Percentiles rank a stretch among this genome's conserved stretches.
Conservation (phyloP, 306 rosid genomes). For the Coriaria nepalensis region DNA sequence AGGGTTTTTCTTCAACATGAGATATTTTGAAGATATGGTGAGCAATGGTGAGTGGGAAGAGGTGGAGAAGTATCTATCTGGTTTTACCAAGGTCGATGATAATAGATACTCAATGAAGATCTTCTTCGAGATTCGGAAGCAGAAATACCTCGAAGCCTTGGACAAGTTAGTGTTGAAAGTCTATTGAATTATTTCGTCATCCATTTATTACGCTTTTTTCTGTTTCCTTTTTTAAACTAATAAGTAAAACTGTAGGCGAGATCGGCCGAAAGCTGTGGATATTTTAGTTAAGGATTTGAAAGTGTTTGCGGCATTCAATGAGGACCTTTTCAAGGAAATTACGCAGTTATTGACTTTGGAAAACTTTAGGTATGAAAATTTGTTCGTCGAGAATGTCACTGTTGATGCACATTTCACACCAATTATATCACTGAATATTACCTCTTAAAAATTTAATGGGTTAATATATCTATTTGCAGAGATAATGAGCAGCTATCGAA, state of each 20-base stretch:
- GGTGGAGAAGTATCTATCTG: conserved; percentile 93
- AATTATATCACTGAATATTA: too few species aligned
- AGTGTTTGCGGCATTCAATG: conserved; percentile 91
- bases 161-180: conserved; percentile 53
- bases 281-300: conserved; percentile 96
- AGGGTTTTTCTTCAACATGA: conserved; percentile 92
- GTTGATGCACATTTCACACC: too few species aligned
- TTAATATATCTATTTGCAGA: conserved; percentile 34
- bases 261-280: conserved; percentile 90
- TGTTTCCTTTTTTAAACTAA: conserved; percentile 6
- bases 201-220: neutral
- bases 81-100: conserved; percentile 97
- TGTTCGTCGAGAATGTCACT: too few species aligned
- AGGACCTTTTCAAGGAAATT: conserved; percentile 94
- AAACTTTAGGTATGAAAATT: conserved; percentile 62
- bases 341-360: conserved; percentile 91
- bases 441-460: neutral
- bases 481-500: conserved; percentile 96
- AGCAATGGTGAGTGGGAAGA: conserved; percentile 98
- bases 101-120: conserved; percentile 98
- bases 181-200: neutral
- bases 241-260: conserved; percentile 49
- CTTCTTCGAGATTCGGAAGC: conserved; percentile 96
- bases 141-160: conserved; percentile 91
- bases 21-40: conserved; percentile 96